Percentiles rank a stretch among this genome's conserved stretches.
Evolutionary conservation across 305 asterid species (phyloP).

Genomic region (Fraxinus floribunda): DNA sequence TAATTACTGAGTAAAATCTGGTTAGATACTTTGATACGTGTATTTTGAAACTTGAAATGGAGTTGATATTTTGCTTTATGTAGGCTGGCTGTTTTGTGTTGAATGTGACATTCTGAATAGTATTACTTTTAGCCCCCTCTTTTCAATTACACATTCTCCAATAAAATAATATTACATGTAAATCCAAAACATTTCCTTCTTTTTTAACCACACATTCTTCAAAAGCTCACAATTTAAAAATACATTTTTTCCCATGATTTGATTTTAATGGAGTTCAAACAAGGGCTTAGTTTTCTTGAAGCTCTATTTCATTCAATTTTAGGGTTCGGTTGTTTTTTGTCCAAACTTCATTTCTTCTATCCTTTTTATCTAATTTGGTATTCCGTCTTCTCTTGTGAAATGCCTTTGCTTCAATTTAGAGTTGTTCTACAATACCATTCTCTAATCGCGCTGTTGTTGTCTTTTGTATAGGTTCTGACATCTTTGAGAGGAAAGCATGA

Average conservation of each 20-base stretch:
- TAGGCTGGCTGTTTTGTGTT: not conserved
- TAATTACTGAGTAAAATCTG: not conserved
- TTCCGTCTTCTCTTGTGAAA: not conserved
- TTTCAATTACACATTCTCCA: not conserved
- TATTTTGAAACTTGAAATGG: not conserved
- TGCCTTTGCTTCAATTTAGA: not conserved
- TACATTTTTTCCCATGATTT: not conserved
- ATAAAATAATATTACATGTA: too few species aligned
- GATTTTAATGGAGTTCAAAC: not conserved
- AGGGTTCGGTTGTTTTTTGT: not conserved
- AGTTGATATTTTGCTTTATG: not conserved
- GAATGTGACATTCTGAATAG: not conserved
- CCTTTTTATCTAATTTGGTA: not conserved
- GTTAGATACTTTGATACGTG: not conserved
- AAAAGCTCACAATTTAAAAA: not conserved
- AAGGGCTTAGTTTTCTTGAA: not conserved
- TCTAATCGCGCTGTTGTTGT: not conserved
- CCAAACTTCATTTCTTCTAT: not conserved
- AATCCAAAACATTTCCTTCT: not conserved
- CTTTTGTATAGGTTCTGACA: slow-evolving; percentile 39
- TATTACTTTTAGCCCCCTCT: not conserved
- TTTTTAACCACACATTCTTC: not conserved
- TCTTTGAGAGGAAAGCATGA: slow-evolving; percentile 40
- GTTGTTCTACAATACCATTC: not conserved
- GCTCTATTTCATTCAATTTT: not conserved